Base-by-base conservation (phyloP, 2,329 filamentous ascomycete species). In the Aspergillus eucalypticola region DNA sequence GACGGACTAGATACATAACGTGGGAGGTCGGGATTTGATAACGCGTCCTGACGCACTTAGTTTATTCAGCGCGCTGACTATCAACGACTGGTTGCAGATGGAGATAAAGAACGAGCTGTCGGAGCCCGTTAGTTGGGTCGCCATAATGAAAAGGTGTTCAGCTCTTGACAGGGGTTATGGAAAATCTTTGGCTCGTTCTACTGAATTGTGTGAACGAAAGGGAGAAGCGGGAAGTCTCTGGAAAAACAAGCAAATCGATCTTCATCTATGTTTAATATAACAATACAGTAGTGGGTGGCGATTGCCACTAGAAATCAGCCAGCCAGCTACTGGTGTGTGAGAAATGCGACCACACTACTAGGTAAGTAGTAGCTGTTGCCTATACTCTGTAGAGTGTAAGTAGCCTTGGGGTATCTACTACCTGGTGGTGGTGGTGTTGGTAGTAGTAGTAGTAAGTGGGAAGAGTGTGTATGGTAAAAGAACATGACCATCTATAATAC, bases 1-100 rank as follows among this genome's bases (percentile, higher is more conserved):
- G 27, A 27, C 21, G 44, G 11, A 29, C 15, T 15, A 35, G 32
- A 35, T n/a, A 50, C 25, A 32, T 49, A 49, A 49, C 21, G 44
- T 49, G 44, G 44, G 25, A 50, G 46, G 15, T 15, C 17, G 25
- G 46, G 46, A 50, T 17, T 49, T 29, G 46, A 50, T 50, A 46
- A 55, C 42, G 53, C 53, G 25, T 46, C 39, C 15, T 55, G 53
- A 55, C 53, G 39, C 23, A 46, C 53, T 46, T 29, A 15, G n/a
- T 29, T 44, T 17, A 25, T 46, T 11, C 52, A 13, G 39, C 25
- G 29, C 19, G 15, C 53, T 44, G 39, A 23, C 25, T 21, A 8
- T 17, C 27, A 13, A 21, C 21, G 23, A 25, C 39, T n/a, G 52
- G 17, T 15, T 17, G n/a, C 38, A 19, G 38, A 27, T 6, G 52